Percentiles rank a stretch among this genome's conserved stretches.
These are phyloP conservation scores for Cornus kousa DNA, from an alignment of 148 eudicot species.

Conservation along the genomic window DNA sequence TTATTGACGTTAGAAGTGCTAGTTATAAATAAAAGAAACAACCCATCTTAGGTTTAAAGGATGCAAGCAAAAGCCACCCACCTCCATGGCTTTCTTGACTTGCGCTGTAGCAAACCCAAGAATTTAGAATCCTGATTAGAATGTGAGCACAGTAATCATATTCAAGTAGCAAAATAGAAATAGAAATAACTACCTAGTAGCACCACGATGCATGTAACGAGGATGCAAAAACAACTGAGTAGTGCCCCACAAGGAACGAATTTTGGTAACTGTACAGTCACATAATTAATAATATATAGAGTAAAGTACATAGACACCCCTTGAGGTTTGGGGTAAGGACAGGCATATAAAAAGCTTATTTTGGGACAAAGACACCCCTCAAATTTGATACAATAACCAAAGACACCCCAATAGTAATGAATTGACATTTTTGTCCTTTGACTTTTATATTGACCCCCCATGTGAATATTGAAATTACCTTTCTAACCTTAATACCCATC, in stretches of 20 bases:
- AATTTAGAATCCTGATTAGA: background rate
- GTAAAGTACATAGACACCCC: no score
- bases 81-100: conserved; percentile 99
- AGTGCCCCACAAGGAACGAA: conserved; percentile 94
- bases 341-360: no score
- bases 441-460: no score
- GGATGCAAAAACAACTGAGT: conserved; percentile 95
- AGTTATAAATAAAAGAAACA: background rate
- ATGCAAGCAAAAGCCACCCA: conserved; percentile 28
- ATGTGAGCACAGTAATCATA: background rate
- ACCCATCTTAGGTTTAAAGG: conserved; percentile 9
- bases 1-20: background rate
- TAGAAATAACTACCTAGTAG: conserved; percentile 63
- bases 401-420: no score
- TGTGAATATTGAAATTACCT: no score
- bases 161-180: background rate
- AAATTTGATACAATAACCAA: no score
- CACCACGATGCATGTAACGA: conserved; percentile 97
- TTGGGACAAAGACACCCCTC: no score
- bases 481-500: no score
- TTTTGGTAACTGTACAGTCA: conserved; percentile 50
- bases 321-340: no score
- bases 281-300: no score
- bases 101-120: conserved; percentile 75
- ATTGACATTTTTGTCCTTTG: no score